A percentile compares a stretch with the other conserved stretches of the same genome.
phyloP scores from a whole-genome alignment of 345 rosid genomes.

The Brassica rapa region DNA sequence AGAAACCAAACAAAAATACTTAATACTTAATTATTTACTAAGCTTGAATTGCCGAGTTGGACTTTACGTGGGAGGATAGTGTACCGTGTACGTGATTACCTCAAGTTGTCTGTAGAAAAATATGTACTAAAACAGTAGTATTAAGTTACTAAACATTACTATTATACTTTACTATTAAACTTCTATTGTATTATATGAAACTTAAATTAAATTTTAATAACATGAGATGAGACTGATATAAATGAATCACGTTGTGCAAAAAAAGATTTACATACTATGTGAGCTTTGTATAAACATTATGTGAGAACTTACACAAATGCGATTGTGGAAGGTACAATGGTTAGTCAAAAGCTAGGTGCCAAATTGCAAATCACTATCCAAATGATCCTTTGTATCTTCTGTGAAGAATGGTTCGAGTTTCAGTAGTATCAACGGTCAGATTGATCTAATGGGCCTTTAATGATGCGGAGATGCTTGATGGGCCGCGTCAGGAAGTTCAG shows the following conservation, averaged over 20 bases:
- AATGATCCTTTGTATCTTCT: not conserved
- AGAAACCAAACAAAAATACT: not conserved
- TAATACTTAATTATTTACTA: constrained; percentile 2
- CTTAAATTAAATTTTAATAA: not conserved
- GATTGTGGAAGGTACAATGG: not conserved
- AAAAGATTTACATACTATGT: not conserved
- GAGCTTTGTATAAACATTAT: not conserved
- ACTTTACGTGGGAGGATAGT: constrained; percentile 32
- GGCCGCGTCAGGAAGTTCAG: too few species aligned
- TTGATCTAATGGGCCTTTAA: too few species aligned
- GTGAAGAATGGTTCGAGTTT: too few species aligned
- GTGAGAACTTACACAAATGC: not conserved
- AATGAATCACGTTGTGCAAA: not conserved
- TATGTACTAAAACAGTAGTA: not conserved
- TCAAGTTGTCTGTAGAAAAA: constrained; percentile 29
- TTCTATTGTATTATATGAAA: not conserved
- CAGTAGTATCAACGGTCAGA: too few species aligned
- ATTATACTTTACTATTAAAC: not conserved
- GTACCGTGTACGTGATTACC: constrained; percentile 30
- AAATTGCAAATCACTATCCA: constrained; percentile 5
- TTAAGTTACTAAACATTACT: not conserved
- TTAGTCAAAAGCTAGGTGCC: constrained; percentile 17
- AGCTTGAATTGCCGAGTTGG: constrained; percentile 19
- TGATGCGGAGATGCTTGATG: too few species aligned
- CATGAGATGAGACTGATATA: not conserved